Evolutionary conservation across 495 filamentous ascomycete genomes (phyloP).

Genomic region (Talaromyces ruber): DNA sequence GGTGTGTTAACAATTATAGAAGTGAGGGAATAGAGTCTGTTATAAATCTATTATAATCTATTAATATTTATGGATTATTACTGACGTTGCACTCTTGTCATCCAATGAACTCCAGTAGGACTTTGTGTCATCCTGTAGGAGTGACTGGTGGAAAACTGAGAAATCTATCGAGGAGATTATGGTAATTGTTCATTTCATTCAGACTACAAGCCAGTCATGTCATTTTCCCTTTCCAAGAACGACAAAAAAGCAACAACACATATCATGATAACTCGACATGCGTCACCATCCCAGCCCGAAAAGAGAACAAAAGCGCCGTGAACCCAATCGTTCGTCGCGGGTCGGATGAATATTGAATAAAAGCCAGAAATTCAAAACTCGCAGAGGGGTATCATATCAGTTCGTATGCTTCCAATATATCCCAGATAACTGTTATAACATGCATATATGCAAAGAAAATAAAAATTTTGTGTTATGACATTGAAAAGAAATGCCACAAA

Average conservation of each 20-base stretch:
- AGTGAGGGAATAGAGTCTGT: no score
- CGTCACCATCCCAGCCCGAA: not conserved
- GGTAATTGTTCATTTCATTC: not conserved
- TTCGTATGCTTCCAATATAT: constrained; percentile 7
- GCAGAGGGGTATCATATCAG: constrained; percentile 8
- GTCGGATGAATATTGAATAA: not conserved
- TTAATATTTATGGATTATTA: no score
- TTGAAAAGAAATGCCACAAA: not conserved
- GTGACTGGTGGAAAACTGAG: no score
- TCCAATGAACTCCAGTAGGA: no score
- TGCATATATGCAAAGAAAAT: not conserved
- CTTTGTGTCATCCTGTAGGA: no score
- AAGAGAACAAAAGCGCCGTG: not conserved
- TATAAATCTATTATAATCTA: no score
- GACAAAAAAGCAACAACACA: not conserved
- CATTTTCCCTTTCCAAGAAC: not conserved
- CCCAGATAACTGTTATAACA: not conserved
- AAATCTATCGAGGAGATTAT: no score
- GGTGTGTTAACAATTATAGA: no score
- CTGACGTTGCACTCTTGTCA: no score
- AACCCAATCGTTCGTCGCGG: not conserved
- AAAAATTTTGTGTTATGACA: not conserved
- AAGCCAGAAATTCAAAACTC: not conserved
- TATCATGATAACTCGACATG: not conserved
- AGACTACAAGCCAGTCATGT: not conserved